Evolutionary conservation across 176 grass and related monocot genomes (phyloP).

Genomic region (Musa beccarii): DNA sequence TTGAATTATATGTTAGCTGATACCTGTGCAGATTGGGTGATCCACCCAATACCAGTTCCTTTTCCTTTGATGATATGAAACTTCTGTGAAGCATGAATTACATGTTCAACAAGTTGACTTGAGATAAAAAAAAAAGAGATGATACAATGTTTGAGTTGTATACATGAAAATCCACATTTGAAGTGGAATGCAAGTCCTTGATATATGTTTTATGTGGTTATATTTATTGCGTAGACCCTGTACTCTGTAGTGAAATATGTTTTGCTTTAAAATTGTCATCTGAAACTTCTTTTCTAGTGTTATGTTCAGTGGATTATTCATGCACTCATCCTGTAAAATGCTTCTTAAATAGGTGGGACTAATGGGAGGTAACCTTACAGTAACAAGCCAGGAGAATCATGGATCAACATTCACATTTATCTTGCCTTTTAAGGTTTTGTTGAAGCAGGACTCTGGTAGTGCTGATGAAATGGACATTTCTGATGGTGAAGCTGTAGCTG

Average conservation of each 20-base stretch:
- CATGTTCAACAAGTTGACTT: neutral
- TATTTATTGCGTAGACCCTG: no score
- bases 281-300: conserved; percentile 9
- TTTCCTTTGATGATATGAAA: no score
- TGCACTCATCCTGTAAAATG: conserved; percentile 20
- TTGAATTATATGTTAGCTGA: no score
- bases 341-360: conserved; percentile 61
- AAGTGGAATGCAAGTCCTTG: no score
- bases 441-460: conserved; percentile 64
- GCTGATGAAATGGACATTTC: conserved; percentile 39
- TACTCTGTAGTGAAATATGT: no score
- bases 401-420: conserved; percentile 82
- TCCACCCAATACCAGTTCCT: no score
- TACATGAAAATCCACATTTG: neutral
- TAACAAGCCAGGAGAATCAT: conserved; percentile 61
- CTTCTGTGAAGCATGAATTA: no score
- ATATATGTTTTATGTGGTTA: no score
- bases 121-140: neutral
- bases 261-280: neutral
- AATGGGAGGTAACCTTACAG: conserved; percentile 71
- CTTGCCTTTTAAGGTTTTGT: conserved; percentile 67
- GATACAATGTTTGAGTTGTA: no score
- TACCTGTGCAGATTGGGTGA: no score
- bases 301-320: neutral
- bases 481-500: conserved; percentile 16